These are phyloP conservation scores for Boletus vermiculosoides DNA, from an alignment of 768 basidiomycete species.

Conservation along the genomic window DNA sequence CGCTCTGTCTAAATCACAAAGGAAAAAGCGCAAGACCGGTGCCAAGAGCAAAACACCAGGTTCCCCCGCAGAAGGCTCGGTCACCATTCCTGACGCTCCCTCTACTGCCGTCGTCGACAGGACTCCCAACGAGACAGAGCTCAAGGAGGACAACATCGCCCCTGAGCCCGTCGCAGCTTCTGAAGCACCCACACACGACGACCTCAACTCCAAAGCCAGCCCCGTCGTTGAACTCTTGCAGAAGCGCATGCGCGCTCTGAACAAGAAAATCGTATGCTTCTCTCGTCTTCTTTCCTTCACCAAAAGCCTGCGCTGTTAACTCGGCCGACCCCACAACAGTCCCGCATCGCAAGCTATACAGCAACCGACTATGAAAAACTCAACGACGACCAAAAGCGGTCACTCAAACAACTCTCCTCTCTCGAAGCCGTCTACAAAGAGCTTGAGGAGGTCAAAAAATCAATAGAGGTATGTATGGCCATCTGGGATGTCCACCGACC, in stretches of 20 bases:
- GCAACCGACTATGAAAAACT: constrained; percentile 66
- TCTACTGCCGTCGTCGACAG: constrained; percentile 49
- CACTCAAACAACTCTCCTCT: constrained; percentile 66
- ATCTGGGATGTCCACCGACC: background rate
- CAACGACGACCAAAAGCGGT: constrained; percentile 84
- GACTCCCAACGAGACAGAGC: constrained; percentile 46
- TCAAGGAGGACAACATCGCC: constrained; percentile 46
- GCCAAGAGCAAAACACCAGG: constrained; percentile 45
- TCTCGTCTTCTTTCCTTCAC: constrained; percentile 9
- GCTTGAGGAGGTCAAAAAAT: constrained; percentile 79
- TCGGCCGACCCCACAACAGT: constrained; percentile 40
- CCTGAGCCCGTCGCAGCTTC: constrained; percentile 44
- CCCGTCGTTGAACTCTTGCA: constrained; percentile 76
- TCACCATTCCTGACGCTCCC: constrained; percentile 43
- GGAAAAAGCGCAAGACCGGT: constrained; percentile 69
- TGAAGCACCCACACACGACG: constrained; percentile 45
- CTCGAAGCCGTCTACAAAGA: constrained; percentile 82
- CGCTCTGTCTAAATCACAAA: constrained; percentile 57
- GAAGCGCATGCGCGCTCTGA: constrained; percentile 73
- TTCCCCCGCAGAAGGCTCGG: constrained; percentile 41
- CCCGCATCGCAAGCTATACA: constrained; percentile 71
- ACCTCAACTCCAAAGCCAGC: constrained; percentile 50
- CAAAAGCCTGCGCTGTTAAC: constrained; percentile 10
- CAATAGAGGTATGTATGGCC: constrained; percentile 71
- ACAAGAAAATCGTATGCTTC: constrained; percentile 77